Percentiles rank a stretch among this genome's conserved stretches.
These are phyloP conservation scores for Cryphonectria parasitica DNA, from an alignment of 2,329 filamentous ascomycete species.

Conservation along the genomic window DNA sequence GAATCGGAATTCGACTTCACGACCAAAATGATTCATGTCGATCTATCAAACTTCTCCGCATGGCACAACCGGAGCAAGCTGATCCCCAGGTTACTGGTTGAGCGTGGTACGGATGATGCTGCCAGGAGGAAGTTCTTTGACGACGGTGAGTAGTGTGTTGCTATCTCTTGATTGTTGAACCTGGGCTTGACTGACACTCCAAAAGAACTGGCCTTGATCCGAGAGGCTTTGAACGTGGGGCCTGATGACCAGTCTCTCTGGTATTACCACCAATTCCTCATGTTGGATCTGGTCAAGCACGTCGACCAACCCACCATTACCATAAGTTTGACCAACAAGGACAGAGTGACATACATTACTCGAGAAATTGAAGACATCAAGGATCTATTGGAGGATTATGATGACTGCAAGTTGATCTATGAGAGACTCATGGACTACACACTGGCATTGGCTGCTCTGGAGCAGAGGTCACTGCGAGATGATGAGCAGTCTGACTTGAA, in stretches of 20 bases:
- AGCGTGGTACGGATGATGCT: constrained; percentile 66
- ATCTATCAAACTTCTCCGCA: constrained; percentile 94
- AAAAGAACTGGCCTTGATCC: constrained; percentile 73
- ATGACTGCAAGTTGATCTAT: constrained; percentile 79
- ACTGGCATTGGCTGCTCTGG: constrained; percentile 58
- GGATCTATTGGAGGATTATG: constrained; percentile 64
- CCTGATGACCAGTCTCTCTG: constrained; percentile 95
- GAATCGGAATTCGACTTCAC: constrained; percentile 89
- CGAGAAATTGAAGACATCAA: constrained; percentile 76
- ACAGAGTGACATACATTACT: constrained; percentile 68
- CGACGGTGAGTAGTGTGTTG: constrained; percentile 54
- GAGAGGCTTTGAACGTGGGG: constrained; percentile 81
- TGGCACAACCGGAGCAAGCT: constrained; percentile 92
- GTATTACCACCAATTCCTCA: constrained; percentile 93
- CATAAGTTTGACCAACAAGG: constrained; percentile 61
- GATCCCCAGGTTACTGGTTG: constrained; percentile 74
- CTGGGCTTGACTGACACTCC: constrained; percentile 11
- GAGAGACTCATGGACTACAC: constrained; percentile 81
- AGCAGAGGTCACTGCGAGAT: constrained; percentile 44
- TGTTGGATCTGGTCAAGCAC: constrained; percentile 66
- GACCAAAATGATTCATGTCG: constrained; percentile 80
- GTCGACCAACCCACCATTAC: constrained; percentile 62
- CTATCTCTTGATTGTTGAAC: not conserved
- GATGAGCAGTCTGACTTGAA: constrained; percentile 52
- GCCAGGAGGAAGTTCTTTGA: constrained; percentile 73